phyloP scores from a whole-genome alignment of 148 eudicot species.

The Gaultheria prostrata region DNA sequence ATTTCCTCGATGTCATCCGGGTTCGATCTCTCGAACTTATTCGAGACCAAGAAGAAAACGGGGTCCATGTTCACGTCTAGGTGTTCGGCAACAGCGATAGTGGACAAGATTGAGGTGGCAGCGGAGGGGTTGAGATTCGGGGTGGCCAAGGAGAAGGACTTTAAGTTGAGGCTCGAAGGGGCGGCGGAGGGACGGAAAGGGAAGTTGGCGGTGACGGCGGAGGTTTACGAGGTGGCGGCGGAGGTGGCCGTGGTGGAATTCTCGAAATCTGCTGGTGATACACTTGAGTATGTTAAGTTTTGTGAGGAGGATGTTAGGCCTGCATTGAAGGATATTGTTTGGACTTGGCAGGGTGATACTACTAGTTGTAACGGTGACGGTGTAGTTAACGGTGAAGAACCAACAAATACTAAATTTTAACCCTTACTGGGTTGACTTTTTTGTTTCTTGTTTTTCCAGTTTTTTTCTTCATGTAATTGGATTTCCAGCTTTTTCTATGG shows the following conservation, averaged over 20 bases:
- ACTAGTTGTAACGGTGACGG: not conserved
- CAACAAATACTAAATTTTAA: not conserved
- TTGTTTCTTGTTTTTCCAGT: not conserved
- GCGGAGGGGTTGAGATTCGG: constrained; percentile 29
- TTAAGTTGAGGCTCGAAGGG: constrained; percentile 34
- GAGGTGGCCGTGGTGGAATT: constrained; percentile 59
- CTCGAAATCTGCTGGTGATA: constrained; percentile 48
- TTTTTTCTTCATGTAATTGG: not conserved
- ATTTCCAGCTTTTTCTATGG: not conserved
- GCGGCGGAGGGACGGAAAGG: constrained; percentile 40
- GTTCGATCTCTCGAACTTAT: constrained; percentile 50
- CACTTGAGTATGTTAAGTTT: constrained; percentile 45
- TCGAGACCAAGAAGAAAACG: constrained; percentile 31
- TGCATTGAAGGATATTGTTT: constrained; percentile 56
- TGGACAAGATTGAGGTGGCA: constrained; percentile 32
- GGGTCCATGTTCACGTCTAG: constrained; percentile 39
- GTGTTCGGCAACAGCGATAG: constrained; percentile 31
- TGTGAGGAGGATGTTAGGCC: constrained; percentile 63
- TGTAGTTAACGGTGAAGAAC: not conserved
- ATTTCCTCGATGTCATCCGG: constrained; percentile 62
- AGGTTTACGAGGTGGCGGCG: constrained; percentile 49
- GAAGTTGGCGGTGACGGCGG: constrained; percentile 40
- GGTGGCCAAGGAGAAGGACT: constrained; percentile 32
- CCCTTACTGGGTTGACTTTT: not conserved
- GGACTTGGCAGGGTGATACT: constrained; percentile 65